A percentile compares a stretch with the other conserved stretches of the same genome.
phyloP scores from a whole-genome alignment of 208 protist genomes.

The Plasmodiophora brassicae region DNA sequence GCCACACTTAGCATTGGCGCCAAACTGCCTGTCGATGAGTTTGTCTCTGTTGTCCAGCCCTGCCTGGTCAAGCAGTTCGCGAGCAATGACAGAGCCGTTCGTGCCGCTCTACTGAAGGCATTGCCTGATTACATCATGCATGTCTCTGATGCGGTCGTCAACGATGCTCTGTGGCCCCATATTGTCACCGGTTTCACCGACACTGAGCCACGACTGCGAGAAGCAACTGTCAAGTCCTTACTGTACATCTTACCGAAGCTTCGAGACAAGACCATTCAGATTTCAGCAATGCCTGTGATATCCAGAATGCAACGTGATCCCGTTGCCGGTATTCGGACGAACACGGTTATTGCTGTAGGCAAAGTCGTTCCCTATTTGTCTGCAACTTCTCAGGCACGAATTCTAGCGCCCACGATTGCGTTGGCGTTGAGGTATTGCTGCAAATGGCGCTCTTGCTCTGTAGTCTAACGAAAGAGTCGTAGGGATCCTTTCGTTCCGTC shows the following conservation, averaged over 20 bases:
- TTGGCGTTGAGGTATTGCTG: neutral
- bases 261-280: slow-evolving; percentile 18
- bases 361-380: neutral
- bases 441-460: neutral
- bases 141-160: neutral
- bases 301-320: neutral
- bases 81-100: slow-evolving; percentile 20
- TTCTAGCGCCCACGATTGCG: neutral
- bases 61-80: neutral
- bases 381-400: neutral
- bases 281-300: neutral
- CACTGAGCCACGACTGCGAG: slow-evolving; percentile 1
- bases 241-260: neutral
- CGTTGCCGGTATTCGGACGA: slow-evolving; percentile 1
- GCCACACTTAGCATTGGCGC: neutral
- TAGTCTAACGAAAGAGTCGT: neutral
- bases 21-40: neutral
- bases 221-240: neutral
- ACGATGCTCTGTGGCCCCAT: neutral
- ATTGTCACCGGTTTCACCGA: neutral
- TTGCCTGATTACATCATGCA: slow-evolving; percentile 8
- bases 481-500: slow-evolving; percentile 27
- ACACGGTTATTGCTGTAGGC: neutral
- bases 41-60: neutral
- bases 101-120: neutral